Base-by-base conservation (phyloP, 2,329 filamentous ascomycete genomes). In the Drechslerella coelobrocha region DNA sequence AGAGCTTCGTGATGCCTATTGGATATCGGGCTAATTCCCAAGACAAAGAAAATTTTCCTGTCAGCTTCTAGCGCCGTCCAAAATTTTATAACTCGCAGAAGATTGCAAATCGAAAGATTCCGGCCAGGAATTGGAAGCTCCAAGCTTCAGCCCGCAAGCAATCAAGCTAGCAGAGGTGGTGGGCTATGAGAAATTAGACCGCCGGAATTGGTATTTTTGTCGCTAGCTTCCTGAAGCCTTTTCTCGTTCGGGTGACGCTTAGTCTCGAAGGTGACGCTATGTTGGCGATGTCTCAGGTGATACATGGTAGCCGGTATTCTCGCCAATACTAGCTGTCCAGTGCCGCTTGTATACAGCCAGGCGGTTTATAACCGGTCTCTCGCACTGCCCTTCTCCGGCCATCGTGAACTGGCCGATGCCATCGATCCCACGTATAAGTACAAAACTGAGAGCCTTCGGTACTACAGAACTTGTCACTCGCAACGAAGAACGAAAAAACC, bases 201-300 rank as follows among this genome's bases (percentile, higher is more conserved):
- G 66, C 66, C 66, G 66, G 66, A 71, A 71, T 63, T 62, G 66
- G 66, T 50, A 37, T 37, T 31, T 55, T 31, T 29, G 14, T 60
- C 39, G 59, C 45, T 57, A 71, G 66, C 66, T 50, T 55, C 52
- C 50, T 57, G 63, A 57, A 69, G 63, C 63, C 57, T 69, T 57
- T 47, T 56, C 63, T 52, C 52, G 45, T 69, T 69, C 57, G 61
- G 63, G 56, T 56, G 63, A 69, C 63, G 57, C 57, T 62, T 45
- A 45, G 41, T 19, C 19, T 45, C 5, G 17, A 19, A 68, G 56
- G 63, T 61, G 63, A 69, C 63, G 57, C 57, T 59, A 71, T 71
- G 59, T 63, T 71, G 59, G 53, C 27, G 66, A 45, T 71, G 66
- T 71, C 66, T 71, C 66, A 71, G 66, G 39, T 71, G 59, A 54